Evolutionary conservation across 2,329 filamentous ascomycete genomes (phyloP), one percentile per base, ranked within the genome.

Genomic region (Aureobasidium sp.): DNA sequence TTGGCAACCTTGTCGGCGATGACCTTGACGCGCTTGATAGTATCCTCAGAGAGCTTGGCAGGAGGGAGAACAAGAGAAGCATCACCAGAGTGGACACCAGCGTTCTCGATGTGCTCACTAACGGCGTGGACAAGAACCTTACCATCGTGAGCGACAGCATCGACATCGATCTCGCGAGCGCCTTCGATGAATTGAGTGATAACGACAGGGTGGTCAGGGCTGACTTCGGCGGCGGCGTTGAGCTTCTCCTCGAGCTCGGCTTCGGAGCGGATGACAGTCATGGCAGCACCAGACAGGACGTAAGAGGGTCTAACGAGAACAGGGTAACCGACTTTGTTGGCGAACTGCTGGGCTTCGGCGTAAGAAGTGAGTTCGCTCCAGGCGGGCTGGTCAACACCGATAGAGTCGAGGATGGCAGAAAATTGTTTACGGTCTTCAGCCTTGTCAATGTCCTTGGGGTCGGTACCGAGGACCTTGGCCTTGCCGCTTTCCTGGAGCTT

Each of bases 121-220:
- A 99, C 86, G 62, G 94, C 93, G 73, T 99, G 94, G 58, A 97
- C 75, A 64, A 99, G 82, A 39, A 99, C 84, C 68, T 94, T 87
- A 68, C 94, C 94, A 68, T 89, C 80, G 44, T 89, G 90, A 42
- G 89, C 91, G 64, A 99, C 94, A 73, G 87, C 93, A 70, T 99
- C 94, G 65, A 96, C 90, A 70, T 99, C 94, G 64, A 99, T 96
- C 76, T 99, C 94, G 78, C 95, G 82, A 6, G 94, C 94, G 61
- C 91, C 92, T 77, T 97, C 91, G 65, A 99, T 97, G 80, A 96
- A 97, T 78, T 97, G 96, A 71, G 88, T 96, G 75, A 99, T 97
- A 62, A 99, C 94, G 44, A 99, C 94, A 2, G 94, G 94, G 78
- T 99, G 91, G 73, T 99, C 94, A 17, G 94, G 92, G 17, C 91